Conservation (phyloP, 306 rosid genomes). For the Chamaecrista fasciculata region DNA sequence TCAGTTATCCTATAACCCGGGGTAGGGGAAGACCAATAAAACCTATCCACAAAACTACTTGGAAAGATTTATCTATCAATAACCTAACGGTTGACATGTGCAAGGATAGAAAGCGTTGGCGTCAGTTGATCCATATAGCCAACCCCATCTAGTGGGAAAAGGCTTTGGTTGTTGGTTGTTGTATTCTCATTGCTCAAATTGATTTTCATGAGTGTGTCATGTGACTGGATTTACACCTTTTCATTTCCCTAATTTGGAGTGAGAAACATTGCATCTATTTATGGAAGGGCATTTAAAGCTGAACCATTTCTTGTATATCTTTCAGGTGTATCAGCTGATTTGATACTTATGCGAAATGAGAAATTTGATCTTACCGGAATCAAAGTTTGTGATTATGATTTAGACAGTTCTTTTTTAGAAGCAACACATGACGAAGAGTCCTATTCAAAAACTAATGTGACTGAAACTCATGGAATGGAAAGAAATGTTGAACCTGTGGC, state of each 20-base stretch:
- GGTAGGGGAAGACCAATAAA: too few species aligned
- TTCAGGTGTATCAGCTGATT: constrained; percentile 69
- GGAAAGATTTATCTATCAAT: too few species aligned
- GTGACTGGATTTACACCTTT: neutral
- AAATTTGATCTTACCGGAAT: constrained; percentile 56
- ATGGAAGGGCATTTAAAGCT: constrained; percentile 10
- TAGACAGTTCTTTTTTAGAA: constrained; percentile 41
- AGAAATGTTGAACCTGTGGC: constrained; percentile 32
- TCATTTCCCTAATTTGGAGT: constrained; percentile 1
- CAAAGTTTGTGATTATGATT: constrained; percentile 48
- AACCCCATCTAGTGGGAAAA: too few species aligned
- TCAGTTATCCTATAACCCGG: neutral
- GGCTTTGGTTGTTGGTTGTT: too few species aligned
- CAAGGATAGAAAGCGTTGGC: too few species aligned
- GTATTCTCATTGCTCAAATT: neutral
- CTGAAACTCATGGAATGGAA: constrained; percentile 42
- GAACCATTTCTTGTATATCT: constrained; percentile 30
- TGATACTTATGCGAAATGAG: constrained; percentile 55
- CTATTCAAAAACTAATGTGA: constrained; percentile 36
- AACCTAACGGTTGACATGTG: too few species aligned
- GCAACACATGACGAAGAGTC: constrained; percentile 48
- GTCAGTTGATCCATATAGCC: too few species aligned
- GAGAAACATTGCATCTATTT: neutral
- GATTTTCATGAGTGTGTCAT: neutral
- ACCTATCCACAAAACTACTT: too few species aligned